Conservation (phyloP, 345 rosid species). For the Salix udensis region DNA sequence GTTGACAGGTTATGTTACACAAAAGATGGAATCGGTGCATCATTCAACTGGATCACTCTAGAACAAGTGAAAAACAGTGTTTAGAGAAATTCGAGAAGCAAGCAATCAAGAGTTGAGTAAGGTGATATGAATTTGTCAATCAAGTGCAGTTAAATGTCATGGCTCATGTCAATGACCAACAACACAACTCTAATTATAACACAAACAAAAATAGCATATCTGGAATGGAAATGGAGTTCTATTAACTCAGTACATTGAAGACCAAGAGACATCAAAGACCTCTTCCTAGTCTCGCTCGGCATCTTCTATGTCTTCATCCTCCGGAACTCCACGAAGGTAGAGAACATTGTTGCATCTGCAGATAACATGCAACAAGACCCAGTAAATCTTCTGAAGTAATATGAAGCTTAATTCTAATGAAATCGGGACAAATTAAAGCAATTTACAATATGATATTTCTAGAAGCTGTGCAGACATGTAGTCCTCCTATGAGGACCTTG, state of each 20-base stretch:
- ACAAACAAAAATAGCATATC: background rate
- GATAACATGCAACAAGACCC: background rate
- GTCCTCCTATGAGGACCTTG: background rate
- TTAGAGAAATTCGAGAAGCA: background rate
- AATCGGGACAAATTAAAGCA: background rate
- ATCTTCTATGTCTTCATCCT: slow-evolving; percentile 86
- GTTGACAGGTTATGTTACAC: background rate
- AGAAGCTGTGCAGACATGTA: background rate
- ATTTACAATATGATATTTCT: no score
- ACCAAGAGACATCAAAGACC: background rate
- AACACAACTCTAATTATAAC: background rate
- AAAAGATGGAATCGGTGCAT: no score
- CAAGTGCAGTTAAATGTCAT: background rate
- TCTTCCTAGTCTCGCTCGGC: slow-evolving; percentile 52
- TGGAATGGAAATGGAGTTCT: background rate
- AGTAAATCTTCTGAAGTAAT: background rate
- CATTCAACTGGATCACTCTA: background rate
- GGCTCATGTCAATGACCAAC: background rate
- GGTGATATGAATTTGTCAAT: background rate
- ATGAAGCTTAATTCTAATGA: background rate
- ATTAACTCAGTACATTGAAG: background rate
- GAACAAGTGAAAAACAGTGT: background rate
- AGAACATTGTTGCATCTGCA: slow-evolving; percentile 91
- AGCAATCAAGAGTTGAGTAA: background rate
- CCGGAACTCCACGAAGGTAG: slow-evolving; percentile 86